Percentiles rank a stretch among this genome's conserved stretches.
Evolutionary conservation across 2,329 filamentous ascomycete species (phyloP).

Genomic region (Diaporthe velutina): DNA sequence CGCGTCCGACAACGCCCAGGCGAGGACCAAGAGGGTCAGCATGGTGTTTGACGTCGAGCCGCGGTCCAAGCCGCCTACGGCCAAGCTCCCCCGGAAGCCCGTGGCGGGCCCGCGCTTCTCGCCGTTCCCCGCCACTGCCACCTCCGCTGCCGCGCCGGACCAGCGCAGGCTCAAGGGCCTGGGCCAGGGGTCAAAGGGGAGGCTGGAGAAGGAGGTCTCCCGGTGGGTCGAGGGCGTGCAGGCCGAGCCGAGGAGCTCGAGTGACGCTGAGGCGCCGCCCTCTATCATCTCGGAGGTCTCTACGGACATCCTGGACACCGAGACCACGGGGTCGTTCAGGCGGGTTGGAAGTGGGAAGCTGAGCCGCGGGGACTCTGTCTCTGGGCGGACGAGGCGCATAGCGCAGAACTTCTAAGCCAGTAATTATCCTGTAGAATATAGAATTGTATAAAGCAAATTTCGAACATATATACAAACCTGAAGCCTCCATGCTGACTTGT

Average conservation of each 20-base stretch:
- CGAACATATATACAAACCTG: not conserved
- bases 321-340: not conserved
- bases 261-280: not conserved
- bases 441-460: not conserved
- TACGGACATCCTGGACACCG: not conserved
- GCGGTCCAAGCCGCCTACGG: conserved; percentile 15
- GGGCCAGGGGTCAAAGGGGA: conserved; percentile 28
- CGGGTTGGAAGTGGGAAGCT: not conserved
- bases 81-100: not conserved
- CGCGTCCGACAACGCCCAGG: not conserved
- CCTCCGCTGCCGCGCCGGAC: not conserved
- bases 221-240: conserved; percentile 16
- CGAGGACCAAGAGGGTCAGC: not conserved
- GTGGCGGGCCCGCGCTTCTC: not conserved
- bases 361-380: not conserved
- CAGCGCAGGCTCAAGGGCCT: conserved; percentile 27
- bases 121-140: not conserved
- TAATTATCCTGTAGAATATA: conserved; percentile 10
- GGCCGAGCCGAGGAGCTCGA: conserved; percentile 8
- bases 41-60: conserved; percentile 4
- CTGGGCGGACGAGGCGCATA: conserved; percentile 11
- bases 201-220: conserved; percentile 16
- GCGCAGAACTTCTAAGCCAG: conserved; percentile 17
- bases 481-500: not conserved
- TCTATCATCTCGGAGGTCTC: conserved; percentile 8